Percentiles rank a stretch among this genome's conserved stretches.
phyloP scores from a whole-genome alignment of 2,329 filamentous ascomycete genomes.

The Alternaria sp. region DNA sequence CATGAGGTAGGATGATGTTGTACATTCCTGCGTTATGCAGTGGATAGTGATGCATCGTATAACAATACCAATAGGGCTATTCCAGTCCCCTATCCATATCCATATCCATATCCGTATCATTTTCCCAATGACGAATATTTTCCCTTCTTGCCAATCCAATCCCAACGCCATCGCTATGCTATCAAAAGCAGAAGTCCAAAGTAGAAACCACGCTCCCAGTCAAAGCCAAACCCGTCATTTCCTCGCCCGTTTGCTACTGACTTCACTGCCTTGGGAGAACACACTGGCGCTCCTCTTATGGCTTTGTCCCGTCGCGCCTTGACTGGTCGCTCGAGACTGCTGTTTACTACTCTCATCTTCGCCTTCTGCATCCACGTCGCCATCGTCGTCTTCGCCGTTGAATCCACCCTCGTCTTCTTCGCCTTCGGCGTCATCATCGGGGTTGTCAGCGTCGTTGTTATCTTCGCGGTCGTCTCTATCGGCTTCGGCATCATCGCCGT shows the following conservation, averaged over 20 bases:
- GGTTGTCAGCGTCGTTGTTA: slow-evolving; percentile 17
- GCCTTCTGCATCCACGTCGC: slow-evolving; percentile 39
- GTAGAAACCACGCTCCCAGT: not conserved
- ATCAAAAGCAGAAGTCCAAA: not conserved
- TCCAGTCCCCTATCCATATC: not conserved
- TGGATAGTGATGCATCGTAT: not conserved
- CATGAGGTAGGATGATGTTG: not conserved
- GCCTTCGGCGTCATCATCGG: slow-evolving; percentile 43
- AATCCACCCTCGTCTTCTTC: slow-evolving; percentile 18
- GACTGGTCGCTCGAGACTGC: slow-evolving; percentile 35
- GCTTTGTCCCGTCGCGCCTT: slow-evolving; percentile 15
- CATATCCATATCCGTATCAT: not conserved
- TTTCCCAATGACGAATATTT: not conserved
- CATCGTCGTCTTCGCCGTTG: slow-evolving; percentile 40
- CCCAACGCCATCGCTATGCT: slow-evolving; percentile 29
- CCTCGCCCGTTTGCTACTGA: slow-evolving; percentile 42
- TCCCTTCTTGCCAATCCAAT: not conserved
- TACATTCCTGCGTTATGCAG: not conserved
- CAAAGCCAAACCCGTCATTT: slow-evolving; percentile 20
- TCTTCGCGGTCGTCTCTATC: slow-evolving; percentile 26
- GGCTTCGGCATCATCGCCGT: slow-evolving; percentile 28
- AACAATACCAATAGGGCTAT: not conserved
- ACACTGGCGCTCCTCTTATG: slow-evolving; percentile 87
- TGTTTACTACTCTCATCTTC: slow-evolving; percentile 42
- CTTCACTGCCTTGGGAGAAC: slow-evolving; percentile 61